Evolutionary conservation across 306 rosid species (phyloP).

Genomic region (Hippophae gyantsensis): DNA sequence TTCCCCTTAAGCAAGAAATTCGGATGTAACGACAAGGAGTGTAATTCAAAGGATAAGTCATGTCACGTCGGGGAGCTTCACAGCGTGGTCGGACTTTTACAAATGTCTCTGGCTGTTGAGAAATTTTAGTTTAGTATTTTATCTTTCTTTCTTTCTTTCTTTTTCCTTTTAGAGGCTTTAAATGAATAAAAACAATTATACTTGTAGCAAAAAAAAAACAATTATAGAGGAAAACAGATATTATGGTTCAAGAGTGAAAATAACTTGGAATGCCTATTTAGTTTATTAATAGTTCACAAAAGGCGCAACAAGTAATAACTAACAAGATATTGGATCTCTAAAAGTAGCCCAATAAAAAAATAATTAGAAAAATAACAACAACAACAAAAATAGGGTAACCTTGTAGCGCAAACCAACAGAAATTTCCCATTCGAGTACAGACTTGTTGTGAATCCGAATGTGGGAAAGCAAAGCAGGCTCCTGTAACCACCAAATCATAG

Average conservation of each 20-base stretch:
- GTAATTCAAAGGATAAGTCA: constrained; percentile 75
- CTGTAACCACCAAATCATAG: constrained; percentile 17
- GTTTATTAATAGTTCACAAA: no score
- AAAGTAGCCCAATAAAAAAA: background rate
- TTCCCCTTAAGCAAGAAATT: constrained; percentile 91
- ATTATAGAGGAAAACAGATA: no score
- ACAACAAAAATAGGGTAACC: constrained; percentile 31
- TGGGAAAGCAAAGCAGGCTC: constrained; percentile 86
- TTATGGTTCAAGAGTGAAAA: no score
- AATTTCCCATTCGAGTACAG: constrained; percentile 96
- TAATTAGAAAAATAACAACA: background rate
- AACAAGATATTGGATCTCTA: background rate
- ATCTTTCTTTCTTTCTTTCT: no score
- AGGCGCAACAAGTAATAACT: background rate
- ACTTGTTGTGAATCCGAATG: constrained; percentile 80
- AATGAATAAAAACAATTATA: no score
- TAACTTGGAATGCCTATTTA: no score
- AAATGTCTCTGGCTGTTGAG: constrained; percentile 80
- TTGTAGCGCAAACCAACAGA: constrained; percentile 87
- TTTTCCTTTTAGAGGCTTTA: no score
- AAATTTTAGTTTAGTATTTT: background rate
- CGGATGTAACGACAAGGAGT: constrained; percentile 86
- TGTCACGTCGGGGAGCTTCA: constrained; percentile 92
- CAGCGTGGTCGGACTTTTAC: constrained; percentile 87
- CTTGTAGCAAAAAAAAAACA: no score